A percentile compares a stretch with the other conserved stretches of the same genome.
These are phyloP conservation scores for Colletotrichum eremochloae DNA, from an alignment of 2,329 filamentous ascomycete genomes.

Conservation along the genomic window DNA sequence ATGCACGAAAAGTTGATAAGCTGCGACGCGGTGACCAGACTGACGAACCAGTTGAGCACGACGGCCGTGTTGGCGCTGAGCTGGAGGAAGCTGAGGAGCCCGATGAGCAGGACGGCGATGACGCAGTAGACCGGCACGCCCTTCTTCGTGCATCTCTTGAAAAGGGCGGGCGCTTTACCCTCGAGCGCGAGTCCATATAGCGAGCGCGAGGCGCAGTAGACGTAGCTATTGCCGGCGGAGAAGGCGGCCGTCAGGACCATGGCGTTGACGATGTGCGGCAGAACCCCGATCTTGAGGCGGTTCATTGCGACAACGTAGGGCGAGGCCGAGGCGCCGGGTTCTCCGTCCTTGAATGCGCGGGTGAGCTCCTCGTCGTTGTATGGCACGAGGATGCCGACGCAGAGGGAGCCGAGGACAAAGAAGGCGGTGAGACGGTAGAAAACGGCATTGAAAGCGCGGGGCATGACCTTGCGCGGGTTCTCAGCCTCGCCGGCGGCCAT, in stretches of 20 bases:
- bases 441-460: conserved; percentile 81
- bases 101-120: conserved; percentile 72
- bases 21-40: conserved; percentile 77
- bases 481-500: conserved; percentile 76
- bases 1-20: conserved; percentile 80
- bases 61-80: conserved; percentile 74
- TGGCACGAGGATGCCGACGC: conserved; percentile 78
- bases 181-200: conserved; percentile 78
- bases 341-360: conserved; percentile 68
- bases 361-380: conserved; percentile 75
- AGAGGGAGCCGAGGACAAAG: conserved; percentile 80
- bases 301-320: conserved; percentile 78
- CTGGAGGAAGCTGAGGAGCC: conserved; percentile 80
- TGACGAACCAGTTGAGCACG: conserved; percentile 81
- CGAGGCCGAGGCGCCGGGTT: conserved; percentile 77
- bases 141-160: conserved; percentile 71
- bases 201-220: conserved; percentile 76
- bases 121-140: conserved; percentile 85
- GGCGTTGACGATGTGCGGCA: conserved; percentile 81
- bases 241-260: conserved; percentile 76
- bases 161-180: conserved; percentile 72
- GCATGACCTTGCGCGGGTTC: conserved; percentile 77
- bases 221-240: conserved; percentile 75
- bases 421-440: conserved; percentile 83
- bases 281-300: conserved; percentile 70